phyloP scores from a whole-genome alignment of 768 basidiomycete species.

The Sutorius australiensis region DNA sequence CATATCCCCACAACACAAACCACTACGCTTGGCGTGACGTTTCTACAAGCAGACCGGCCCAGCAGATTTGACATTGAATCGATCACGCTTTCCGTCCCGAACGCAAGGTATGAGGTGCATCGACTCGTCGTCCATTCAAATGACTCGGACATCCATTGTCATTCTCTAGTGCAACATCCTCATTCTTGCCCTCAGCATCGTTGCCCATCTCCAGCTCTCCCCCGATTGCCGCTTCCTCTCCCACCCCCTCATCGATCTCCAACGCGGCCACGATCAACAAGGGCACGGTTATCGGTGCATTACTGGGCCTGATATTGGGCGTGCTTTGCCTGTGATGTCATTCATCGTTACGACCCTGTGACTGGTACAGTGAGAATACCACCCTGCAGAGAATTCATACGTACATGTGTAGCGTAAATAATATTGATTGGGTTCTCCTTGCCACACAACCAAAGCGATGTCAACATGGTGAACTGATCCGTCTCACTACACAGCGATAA shows the following conservation, averaged over 20 bases:
- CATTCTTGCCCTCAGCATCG: constrained; percentile 24
- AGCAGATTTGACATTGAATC: constrained; percentile 37
- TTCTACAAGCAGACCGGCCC: constrained; percentile 24
- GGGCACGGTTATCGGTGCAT: constrained; percentile 14
- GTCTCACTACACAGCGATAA: background rate
- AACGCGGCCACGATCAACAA: constrained; percentile 2
- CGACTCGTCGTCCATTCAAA: background rate
- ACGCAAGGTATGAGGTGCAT: constrained; percentile 30
- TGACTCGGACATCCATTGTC: background rate
- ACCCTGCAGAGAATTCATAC: background rate
- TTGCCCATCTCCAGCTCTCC: constrained; percentile 25
- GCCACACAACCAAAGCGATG: constrained; percentile 13
- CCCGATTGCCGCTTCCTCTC: constrained; percentile 1
- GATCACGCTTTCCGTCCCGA: constrained; percentile 37
- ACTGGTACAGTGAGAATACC: background rate
- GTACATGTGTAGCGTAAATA: too few relatives aligned
- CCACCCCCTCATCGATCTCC: constrained; percentile 8
- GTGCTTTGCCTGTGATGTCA: constrained; percentile 9
- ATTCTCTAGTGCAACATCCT: constrained; percentile 23
- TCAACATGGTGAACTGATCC: constrained; percentile 7
- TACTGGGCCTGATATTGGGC: constrained; percentile 13
- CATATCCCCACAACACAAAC: constrained; percentile 38
- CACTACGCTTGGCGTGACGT: constrained; percentile 43
- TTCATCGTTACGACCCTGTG: constrained; percentile 3
- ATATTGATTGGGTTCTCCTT: background rate